Evolutionary conservation across 2,329 filamentous ascomycete species (phyloP).

Genomic region (Graphilbum sp.): DNA sequence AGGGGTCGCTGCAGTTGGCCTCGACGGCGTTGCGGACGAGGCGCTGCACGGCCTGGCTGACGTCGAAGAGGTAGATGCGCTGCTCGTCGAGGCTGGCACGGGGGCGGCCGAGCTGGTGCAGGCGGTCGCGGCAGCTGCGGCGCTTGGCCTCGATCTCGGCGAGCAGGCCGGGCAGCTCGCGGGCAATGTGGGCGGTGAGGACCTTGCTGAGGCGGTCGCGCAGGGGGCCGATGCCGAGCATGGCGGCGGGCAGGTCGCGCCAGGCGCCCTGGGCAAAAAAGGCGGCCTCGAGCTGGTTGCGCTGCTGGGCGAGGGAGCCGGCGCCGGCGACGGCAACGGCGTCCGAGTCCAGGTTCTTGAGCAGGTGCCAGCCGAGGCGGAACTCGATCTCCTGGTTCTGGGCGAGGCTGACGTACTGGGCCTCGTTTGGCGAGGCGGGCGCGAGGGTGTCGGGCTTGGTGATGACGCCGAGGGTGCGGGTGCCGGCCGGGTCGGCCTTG

Average conservation of each 20-base stretch:
- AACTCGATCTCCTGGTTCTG: constrained; percentile 29
- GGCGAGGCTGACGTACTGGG: constrained; percentile 22
- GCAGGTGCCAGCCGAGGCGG: constrained; percentile 34
- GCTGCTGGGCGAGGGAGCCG: no score
- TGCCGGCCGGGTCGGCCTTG: constrained; percentile 13
- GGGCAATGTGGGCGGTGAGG: constrained; percentile 27
- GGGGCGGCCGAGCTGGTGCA: constrained; percentile 20
- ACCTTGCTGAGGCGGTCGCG: constrained; percentile 32
- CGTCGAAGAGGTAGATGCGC: constrained; percentile 25
- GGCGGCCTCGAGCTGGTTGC: constrained; percentile 14
- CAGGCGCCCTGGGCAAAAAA: constrained; percentile 29
- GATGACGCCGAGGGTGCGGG: constrained; percentile 37
- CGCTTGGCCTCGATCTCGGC: constrained; percentile 23
- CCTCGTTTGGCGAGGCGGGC: constrained; percentile 22
- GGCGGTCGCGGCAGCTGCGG: constrained; percentile 13
- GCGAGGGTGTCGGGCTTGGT: constrained; percentile 35
- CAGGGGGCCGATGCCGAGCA: constrained; percentile 31
- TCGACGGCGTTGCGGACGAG: constrained; percentile 28
- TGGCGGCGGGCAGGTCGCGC: constrained; percentile 16
- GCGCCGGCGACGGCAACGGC: no score
- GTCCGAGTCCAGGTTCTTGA: constrained; percentile 30
- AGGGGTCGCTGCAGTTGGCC: constrained; percentile 33
- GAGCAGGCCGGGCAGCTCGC: constrained; percentile 28
- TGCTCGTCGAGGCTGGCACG: constrained; percentile 30
- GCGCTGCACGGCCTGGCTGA: constrained; percentile 26